Percentiles rank a stretch among this genome's conserved stretches.
Evolutionary conservation across 768 basidiomycete species (phyloP).

Genomic region (Gloeopeniophorella convolvens): DNA sequence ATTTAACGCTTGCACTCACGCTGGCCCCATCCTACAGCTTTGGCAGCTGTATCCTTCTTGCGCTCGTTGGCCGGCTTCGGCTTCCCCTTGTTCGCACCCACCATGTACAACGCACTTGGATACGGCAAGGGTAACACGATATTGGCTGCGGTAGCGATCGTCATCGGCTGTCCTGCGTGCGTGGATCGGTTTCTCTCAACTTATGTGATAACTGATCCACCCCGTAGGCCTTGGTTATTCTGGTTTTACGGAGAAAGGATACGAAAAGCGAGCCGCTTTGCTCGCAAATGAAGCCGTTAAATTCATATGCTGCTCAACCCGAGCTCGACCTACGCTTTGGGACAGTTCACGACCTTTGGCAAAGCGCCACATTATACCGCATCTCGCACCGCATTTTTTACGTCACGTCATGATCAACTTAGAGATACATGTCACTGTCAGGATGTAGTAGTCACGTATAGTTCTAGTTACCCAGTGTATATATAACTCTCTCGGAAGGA

Average conservation of each 20-base stretch:
- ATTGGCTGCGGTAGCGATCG: constrained; percentile 51
- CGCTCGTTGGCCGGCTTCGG: constrained; percentile 65
- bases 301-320: too few species aligned
- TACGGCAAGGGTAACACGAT: constrained; percentile 67
- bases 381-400: too few species aligned
- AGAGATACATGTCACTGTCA: too few species aligned
- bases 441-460: too few species aligned
- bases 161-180: constrained; percentile 50
- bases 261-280: constrained; percentile 5
- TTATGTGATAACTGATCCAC: constrained; percentile 32
- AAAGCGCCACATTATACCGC: too few species aligned
- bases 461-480: too few species aligned
- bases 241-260: constrained; percentile 45
- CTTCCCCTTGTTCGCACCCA: constrained; percentile 72
- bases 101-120: constrained; percentile 59
- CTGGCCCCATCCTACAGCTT: constrained; percentile 33
- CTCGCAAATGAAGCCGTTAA: neutral
- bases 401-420: too few species aligned
- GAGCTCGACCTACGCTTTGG: too few species aligned
- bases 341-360: too few species aligned
- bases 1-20: constrained; percentile 6
- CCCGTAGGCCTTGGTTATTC: constrained; percentile 35
- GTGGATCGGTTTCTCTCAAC: neutral
- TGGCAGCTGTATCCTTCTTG: constrained; percentile 58
- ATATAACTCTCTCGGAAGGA: too few species aligned